A percentile compares a stretch with the other conserved stretches of the same genome.
These are phyloP conservation scores for Lyophyllum atratum DNA, from an alignment of 768 basidiomycete genomes.

Conservation along the genomic window DNA sequence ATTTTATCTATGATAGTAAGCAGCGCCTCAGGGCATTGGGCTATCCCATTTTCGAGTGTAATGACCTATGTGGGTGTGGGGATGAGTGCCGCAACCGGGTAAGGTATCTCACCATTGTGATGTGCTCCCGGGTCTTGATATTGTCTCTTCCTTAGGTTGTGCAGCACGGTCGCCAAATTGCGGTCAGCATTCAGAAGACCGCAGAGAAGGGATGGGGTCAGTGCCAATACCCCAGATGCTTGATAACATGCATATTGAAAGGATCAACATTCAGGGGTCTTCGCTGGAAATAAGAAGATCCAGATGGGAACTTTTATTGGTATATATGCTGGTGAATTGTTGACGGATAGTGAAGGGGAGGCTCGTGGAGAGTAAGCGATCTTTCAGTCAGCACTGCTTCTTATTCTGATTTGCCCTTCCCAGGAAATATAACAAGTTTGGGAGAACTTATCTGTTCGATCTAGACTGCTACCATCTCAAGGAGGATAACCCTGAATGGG, in stretches of 20 bases:
- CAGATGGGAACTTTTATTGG: constrained; percentile 74
- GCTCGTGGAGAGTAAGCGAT: constrained; percentile 63
- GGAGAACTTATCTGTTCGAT: constrained; percentile 81
- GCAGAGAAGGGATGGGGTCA: constrained; percentile 83
- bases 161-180: constrained; percentile 71
- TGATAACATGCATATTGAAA: neutral
- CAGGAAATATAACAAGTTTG: constrained; percentile 75
- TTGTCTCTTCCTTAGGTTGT: constrained; percentile 58
- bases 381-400: neutral
- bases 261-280: constrained; percentile 56
- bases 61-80: constrained; percentile 77
- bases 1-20: constrained; percentile 71
- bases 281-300: constrained; percentile 66
- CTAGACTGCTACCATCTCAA: constrained; percentile 75
- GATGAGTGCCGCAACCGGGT: constrained; percentile 85
- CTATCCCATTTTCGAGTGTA: constrained; percentile 85
- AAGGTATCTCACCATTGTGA: constrained; percentile 21
- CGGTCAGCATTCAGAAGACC: constrained; percentile 71
- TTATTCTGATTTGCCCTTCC: constrained; percentile 3
- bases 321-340: constrained; percentile 81
- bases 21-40: constrained; percentile 52
- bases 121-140: neutral
- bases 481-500: constrained; percentile 34
- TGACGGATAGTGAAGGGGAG: constrained; percentile 70
- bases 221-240: constrained; percentile 16